Evolutionary conservation across 257 asterid genomes (phyloP).

Genomic region (Galeopsis tetrahit): DNA sequence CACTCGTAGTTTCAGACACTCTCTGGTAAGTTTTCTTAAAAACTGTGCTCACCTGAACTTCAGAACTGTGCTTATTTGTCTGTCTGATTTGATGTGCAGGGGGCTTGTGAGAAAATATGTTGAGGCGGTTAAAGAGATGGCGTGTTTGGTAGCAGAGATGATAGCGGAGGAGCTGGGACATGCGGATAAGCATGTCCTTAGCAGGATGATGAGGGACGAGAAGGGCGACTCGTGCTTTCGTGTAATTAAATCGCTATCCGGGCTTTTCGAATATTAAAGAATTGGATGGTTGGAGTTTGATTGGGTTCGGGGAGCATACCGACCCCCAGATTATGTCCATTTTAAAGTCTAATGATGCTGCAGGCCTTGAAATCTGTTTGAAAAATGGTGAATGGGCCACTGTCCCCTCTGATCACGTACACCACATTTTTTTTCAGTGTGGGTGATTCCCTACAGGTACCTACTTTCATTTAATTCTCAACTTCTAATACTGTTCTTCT

Average conservation of each 20-base stretch:
- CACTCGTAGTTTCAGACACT: constrained; percentile 30
- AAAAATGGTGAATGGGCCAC: constrained; percentile 53
- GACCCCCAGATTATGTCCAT: constrained; percentile 64
- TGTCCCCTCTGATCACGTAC: constrained; percentile 52
- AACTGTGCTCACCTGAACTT: no score
- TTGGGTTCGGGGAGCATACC: constrained; percentile 67
- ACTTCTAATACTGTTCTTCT: no score
- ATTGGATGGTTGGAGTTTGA: constrained; percentile 40
- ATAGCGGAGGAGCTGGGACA: constrained; percentile 46
- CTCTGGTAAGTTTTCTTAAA: constrained; percentile 31
- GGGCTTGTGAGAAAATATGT: constrained; percentile 48
- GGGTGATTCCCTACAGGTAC: constrained; percentile 62
- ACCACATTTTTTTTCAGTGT: constrained; percentile 58
- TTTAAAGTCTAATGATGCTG: constrained; percentile 46
- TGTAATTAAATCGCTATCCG: constrained; percentile 62
- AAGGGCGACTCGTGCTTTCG: constrained; percentile 52
- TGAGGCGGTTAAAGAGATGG: constrained; percentile 35
- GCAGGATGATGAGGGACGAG: constrained; percentile 42
- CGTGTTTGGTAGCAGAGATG: constrained; percentile 51
- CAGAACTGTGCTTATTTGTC: no score
- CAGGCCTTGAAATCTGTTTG: constrained; percentile 54
- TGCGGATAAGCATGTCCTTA: constrained; percentile 25
- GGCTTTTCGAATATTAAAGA: constrained; percentile 48
- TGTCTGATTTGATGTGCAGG: constrained; percentile 31
- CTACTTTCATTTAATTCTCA: no score